These are phyloP conservation scores for Medicago lupulina DNA, from an alignment of 306 rosid species.

Conservation along the genomic window DNA sequence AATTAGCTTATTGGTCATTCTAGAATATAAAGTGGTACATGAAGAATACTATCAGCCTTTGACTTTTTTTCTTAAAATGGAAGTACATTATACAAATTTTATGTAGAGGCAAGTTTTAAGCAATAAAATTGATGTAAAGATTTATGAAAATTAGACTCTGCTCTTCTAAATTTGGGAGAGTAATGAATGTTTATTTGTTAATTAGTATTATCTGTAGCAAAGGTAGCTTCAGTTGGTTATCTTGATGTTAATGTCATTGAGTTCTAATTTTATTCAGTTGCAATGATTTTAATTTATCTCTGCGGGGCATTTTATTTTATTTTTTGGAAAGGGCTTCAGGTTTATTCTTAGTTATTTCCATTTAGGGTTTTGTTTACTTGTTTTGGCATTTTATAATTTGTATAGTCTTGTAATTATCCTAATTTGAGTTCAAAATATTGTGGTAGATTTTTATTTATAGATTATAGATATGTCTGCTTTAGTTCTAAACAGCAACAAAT, in stretches of 20 bases:
- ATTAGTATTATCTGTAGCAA: not conserved
- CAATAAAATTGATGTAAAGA: slow-evolving; percentile 1
- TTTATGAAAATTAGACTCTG: slow-evolving; percentile 11
- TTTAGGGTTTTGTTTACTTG: not conserved
- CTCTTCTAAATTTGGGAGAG: slow-evolving; percentile 9
- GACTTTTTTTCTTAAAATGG: not conserved
- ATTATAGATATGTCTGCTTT: not conserved
- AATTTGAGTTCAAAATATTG: slow-evolving; percentile 31
- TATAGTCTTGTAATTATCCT: slow-evolving; percentile 21
- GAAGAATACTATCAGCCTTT: not conserved
- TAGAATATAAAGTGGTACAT: too few relatives aligned
- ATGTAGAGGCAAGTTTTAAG: slow-evolving; percentile 16
- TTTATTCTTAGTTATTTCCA: not conserved
- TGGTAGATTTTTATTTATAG: slow-evolving; percentile 1
- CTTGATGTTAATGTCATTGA: not conserved
- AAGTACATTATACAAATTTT: slow-evolving; percentile 1
- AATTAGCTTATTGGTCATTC: not conserved
- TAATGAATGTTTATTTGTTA: not conserved
- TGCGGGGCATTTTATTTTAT: not conserved
- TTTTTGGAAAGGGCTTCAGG: too few relatives aligned
- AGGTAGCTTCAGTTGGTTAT: not conserved
- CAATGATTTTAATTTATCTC: not conserved
- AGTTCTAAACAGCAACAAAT: slow-evolving; percentile 24
- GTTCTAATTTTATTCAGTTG: not conserved
- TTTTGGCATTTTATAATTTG: slow-evolving; percentile 15